A percentile compares a stretch with the other conserved stretches of the same genome.
phyloP scores from a whole-genome alignment of 2,329 filamentous ascomycete genomes.

The Exophiala oligosperma region DNA sequence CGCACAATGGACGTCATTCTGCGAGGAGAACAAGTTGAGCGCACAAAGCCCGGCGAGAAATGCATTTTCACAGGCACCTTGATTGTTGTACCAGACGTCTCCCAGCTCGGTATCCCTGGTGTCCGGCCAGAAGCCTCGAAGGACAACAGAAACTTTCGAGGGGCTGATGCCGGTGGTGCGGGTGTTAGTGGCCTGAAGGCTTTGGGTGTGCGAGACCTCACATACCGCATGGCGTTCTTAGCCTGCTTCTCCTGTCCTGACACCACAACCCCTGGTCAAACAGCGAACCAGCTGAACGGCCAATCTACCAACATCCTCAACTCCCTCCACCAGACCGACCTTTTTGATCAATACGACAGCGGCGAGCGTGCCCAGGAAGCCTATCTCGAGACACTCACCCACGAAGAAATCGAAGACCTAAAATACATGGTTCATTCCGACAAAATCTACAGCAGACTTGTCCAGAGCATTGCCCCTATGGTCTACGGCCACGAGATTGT shows the following conservation, averaged over 20 bases:
- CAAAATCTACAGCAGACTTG: conserved; percentile 89
- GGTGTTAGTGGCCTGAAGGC: conserved; percentile 88
- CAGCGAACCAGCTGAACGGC: conserved; percentile 66
- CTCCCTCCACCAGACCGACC: conserved; percentile 72
- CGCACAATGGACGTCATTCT: conserved; percentile 96
- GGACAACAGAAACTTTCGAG: conserved; percentile 75
- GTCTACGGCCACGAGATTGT: conserved; percentile 97
- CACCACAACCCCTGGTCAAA: conserved; percentile 74
- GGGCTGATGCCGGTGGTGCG: conserved; percentile 76
- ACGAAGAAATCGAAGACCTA: conserved; percentile 85
- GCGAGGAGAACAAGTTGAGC: conserved; percentile 94
- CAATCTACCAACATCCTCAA: conserved; percentile 83
- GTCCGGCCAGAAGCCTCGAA: conserved; percentile 78
- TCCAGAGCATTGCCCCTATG: conserved; percentile 93
- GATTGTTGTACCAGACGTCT: conserved; percentile 96
- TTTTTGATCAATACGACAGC: conserved; percentile 65
- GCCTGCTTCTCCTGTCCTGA: conserved; percentile 67
- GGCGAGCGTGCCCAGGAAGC: conserved; percentile 87
- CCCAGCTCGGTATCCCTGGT: conserved; percentile 87
- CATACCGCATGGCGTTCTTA: conserved; percentile 40
- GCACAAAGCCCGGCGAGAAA: conserved; percentile 95
- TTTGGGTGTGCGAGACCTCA: conserved; percentile 90
- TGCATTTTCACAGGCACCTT: conserved; percentile 96
- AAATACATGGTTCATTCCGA: conserved; percentile 92
- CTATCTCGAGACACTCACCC: conserved; percentile 81